Evolutionary conservation across 2,329 filamentous ascomycete genomes (phyloP).

Genomic region (Aspergillaceae sp.): DNA sequence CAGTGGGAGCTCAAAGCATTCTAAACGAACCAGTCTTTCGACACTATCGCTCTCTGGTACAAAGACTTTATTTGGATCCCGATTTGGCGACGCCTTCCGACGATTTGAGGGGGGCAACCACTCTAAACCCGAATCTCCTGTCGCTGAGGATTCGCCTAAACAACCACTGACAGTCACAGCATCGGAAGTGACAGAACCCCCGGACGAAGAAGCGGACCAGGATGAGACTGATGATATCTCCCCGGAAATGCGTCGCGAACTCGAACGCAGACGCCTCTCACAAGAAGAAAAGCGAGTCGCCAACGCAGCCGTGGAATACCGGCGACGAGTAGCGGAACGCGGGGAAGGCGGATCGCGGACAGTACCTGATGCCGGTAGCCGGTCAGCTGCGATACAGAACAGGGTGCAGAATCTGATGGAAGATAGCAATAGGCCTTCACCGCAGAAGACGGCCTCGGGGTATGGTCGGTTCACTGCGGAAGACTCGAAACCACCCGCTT

Average conservation of each 20-base stretch:
- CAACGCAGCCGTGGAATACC: slow-evolving; percentile 80
- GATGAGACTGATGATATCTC: slow-evolving; percentile 64
- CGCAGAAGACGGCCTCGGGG: slow-evolving; percentile 67
- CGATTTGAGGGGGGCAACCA: slow-evolving; percentile 62
- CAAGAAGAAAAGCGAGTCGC: slow-evolving; percentile 88
- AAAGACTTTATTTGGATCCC: slow-evolving; percentile 75
- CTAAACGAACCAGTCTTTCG: slow-evolving; percentile 65
- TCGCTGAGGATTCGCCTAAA: slow-evolving; percentile 37
- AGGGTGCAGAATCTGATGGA: slow-evolving; percentile 75
- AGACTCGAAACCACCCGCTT: slow-evolving; percentile 21
- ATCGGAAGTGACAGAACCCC: slow-evolving; percentile 62
- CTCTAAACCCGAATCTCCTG: slow-evolving; percentile 25
- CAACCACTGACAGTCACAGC: slow-evolving; percentile 62
- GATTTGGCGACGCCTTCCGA: slow-evolving; percentile 90
- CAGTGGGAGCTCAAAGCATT: slow-evolving; percentile 47
- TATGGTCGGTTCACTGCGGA: slow-evolving; percentile 76
- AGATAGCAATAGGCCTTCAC: slow-evolving; percentile 59
- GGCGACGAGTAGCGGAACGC: slow-evolving; percentile 59
- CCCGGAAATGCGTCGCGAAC: slow-evolving; percentile 80
- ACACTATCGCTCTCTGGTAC: slow-evolving; percentile 61
- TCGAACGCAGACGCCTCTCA: slow-evolving; percentile 70
- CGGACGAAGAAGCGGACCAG: slow-evolving; percentile 58
- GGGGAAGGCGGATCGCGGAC: slow-evolving; percentile 42
- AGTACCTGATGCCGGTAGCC: slow-evolving; percentile 42
- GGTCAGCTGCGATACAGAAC: slow-evolving; percentile 81